phyloP scores from a whole-genome alignment of 169 alveolate species.

The Plasmodium berghei region DNA sequence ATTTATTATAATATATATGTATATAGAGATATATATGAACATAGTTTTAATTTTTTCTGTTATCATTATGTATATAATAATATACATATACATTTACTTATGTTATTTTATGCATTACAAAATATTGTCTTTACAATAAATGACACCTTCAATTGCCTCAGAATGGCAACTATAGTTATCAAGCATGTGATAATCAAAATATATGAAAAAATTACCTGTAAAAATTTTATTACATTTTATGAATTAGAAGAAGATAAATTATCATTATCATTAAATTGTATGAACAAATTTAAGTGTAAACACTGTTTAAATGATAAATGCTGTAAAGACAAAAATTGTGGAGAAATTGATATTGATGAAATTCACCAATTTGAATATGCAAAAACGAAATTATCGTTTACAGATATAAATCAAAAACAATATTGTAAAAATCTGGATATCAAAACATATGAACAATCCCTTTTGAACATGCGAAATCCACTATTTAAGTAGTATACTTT shows the following conservation, averaged over 20 bases:
- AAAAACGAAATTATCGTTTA: constrained; percentile 23
- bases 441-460: constrained; percentile 66
- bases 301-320: constrained; percentile 33
- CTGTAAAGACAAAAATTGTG: constrained; percentile 68
- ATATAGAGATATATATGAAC: constrained; percentile 36
- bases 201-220: constrained; percentile 71
- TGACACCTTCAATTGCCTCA: constrained; percentile 55
- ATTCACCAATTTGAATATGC: constrained; percentile 52
- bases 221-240: constrained; percentile 66
- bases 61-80: constrained; percentile 63
- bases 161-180: constrained; percentile 40
- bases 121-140: constrained; percentile 60
- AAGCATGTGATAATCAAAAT: constrained; percentile 47
- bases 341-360: constrained; percentile 70
- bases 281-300: constrained; percentile 37
- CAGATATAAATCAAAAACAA: constrained; percentile 27
- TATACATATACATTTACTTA: constrained; percentile 57
- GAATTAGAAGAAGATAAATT: constrained; percentile 72
- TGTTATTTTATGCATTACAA: constrained; percentile 65
- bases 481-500: constrained; percentile 26
- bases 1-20: constrained; percentile 56
- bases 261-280: constrained; percentile 40
- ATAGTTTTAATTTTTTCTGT: constrained; percentile 68
- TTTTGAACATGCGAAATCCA: constrained; percentile 53
- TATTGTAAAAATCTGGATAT: constrained; percentile 61